Base-by-base conservation (phyloP, 495 filamentous ascomycete species). In the Penicillium daleae region DNA sequence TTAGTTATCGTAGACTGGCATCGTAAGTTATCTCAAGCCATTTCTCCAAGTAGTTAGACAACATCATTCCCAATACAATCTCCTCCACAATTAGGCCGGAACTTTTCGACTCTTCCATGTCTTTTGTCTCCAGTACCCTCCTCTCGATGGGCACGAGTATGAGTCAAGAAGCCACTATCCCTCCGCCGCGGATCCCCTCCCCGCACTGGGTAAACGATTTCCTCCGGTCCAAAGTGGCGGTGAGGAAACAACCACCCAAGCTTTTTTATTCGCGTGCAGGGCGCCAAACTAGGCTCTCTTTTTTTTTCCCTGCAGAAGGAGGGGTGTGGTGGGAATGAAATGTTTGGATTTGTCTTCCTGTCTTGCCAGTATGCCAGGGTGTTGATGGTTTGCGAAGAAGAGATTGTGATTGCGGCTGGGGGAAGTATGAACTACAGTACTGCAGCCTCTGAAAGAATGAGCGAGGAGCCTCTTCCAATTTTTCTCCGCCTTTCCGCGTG, bases 191-290 rank as follows among this genome's bases (percentile, higher is more conserved):
- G 60, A 60, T 52, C 37, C 49, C 26, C 39, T 59, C 61, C 58
- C 50, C 63, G 57, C 66, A 58, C 54, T 57, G 46, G 59, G 56
- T 48, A 56, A 27, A 37, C 40, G 24, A 35, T 31, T 44, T 56
- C 42, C 46, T 44, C 29, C 17, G 50, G 42, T 56, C 31, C 12
- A 62, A 70, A 73, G 63, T 73, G 66, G 70, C 70, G 70, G 70
- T 73, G 70, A 69, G 68, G 59, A 65, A 65, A n/a, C n/a, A 44
- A 9, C 35, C 42, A 46, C 19, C 19, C 2, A 46, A 10, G 42
- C 46, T 24, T 21, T 19, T 42, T 26, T 50, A 57, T 65, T 39
- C 52, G 51, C 62, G 42, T 65, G 63, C 66, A 60, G 57, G 46
- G 46, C 26, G 26, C 46, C 46, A 50, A 50, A 48, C 50, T 35